These are phyloP conservation scores for Saksenaea vasiformis DNA, from an alignment of 371 early-diverging fungal species.

Conservation along the genomic window DNA sequence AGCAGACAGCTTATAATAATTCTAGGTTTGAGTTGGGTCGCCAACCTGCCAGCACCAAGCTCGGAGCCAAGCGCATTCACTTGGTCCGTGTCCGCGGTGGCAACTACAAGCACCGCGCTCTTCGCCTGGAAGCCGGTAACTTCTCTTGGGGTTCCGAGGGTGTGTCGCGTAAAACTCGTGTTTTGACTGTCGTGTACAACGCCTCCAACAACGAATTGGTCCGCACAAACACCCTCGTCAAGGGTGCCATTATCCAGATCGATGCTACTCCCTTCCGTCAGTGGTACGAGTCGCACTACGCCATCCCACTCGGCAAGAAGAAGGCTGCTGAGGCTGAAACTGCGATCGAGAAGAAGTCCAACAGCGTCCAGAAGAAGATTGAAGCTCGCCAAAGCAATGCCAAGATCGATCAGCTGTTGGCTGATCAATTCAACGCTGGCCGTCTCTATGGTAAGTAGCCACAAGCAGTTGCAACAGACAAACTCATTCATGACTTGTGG, in stretches of 20 bases:
- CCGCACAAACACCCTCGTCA: constrained; percentile 98
- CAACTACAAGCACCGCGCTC: constrained; percentile 94
- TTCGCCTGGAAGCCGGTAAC: constrained; percentile 94
- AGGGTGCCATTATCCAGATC: constrained; percentile 95
- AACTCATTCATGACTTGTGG: background rate
- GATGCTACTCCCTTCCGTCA: constrained; percentile 97
- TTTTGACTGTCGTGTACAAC: constrained; percentile 97
- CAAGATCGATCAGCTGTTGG: constrained; percentile 82
- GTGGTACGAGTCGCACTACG: constrained; percentile 95
- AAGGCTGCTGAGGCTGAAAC: constrained; percentile 62
- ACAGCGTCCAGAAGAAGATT: constrained; percentile 83
- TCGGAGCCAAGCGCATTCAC: constrained; percentile 94
- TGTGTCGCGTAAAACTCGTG: constrained; percentile 89
- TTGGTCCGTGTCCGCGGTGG: constrained; percentile 97
- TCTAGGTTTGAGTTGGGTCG: constrained; percentile 96
- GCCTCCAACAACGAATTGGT: constrained; percentile 99
- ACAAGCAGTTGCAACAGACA: background rate
- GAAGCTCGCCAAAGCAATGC: constrained; percentile 75
- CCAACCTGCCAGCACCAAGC: constrained; percentile 97
- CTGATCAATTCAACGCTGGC: constrained; percentile 92
- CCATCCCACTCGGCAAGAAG: constrained; percentile 81
- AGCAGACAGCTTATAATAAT: background rate
- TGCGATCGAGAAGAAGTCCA: constrained; percentile 78
- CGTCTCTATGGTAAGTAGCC: constrained; percentile 67
- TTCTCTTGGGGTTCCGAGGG: constrained; percentile 95